Conservation (phyloP, 805 yeast genomes). For the Ogataea salicorniae region DNA sequence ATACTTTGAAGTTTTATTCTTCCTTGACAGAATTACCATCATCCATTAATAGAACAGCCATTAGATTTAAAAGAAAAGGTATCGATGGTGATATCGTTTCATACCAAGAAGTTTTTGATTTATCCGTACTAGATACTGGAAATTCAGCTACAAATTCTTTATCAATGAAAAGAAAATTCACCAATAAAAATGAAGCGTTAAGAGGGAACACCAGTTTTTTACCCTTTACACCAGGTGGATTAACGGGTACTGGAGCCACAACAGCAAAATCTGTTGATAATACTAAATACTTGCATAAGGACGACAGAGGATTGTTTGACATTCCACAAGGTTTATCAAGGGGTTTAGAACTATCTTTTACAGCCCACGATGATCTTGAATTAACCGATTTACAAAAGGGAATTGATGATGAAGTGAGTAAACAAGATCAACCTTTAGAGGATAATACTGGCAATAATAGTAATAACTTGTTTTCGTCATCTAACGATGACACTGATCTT, state of each 20-base stretch:
- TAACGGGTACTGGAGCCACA: conserved; percentile 10
- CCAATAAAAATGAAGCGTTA: conserved; percentile 54
- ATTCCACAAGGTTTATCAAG: conserved; percentile 77
- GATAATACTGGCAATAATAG: conserved; percentile 1
- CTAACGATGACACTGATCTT: conserved; percentile 7
- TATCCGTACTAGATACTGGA: conserved; percentile 32
- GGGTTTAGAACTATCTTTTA: conserved; percentile 43
- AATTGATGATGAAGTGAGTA: conserved; percentile 7
- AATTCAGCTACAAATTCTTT: conserved; percentile 66
- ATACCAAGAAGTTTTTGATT: conserved; percentile 58
- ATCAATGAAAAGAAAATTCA: conserved; percentile 64
- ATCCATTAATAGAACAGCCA: conserved; percentile 55
- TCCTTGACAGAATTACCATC: conserved; percentile 55
- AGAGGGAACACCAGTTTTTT: conserved; percentile 68
- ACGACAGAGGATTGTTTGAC: conserved; percentile 71
- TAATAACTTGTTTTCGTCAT: no score
- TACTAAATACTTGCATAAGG: conserved; percentile 51
- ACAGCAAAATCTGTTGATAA: conserved; percentile 25
- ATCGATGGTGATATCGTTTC: conserved; percentile 63
- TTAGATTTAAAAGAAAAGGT: conserved; percentile 69
- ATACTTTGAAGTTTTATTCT: conserved; percentile 33
- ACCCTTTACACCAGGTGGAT: conserved; percentile 94
- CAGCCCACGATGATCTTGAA: conserved; percentile 7
- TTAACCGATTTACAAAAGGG: conserved; percentile 5
- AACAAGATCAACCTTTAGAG: conserved; percentile 3